Conservation (phyloP, 1,284 basidiomycete species). For the Boletus calvinii region DNA sequence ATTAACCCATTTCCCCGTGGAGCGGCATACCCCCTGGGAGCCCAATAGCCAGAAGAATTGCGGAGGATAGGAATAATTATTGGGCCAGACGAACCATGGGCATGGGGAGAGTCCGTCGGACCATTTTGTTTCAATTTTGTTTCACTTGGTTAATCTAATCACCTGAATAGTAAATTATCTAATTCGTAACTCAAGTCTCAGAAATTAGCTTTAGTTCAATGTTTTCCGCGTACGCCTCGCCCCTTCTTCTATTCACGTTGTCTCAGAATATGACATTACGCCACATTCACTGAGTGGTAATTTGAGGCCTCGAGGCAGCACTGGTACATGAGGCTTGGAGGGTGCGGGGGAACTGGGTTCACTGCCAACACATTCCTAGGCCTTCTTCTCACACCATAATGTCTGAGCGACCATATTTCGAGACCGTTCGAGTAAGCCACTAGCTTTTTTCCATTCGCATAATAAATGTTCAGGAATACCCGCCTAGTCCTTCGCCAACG, state of each 20-base stretch:
- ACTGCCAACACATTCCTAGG: slow-evolving; percentile 3
- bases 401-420: slow-evolving; percentile 64
- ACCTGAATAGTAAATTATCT: slow-evolving; percentile 26
- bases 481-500: slow-evolving; percentile 81
- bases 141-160: slow-evolving; percentile 20
- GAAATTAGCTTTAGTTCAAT: slow-evolving; percentile 21
- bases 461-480: slow-evolving; percentile 1
- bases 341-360: slow-evolving; percentile 10
- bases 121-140: slow-evolving; percentile 7
- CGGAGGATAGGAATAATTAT: not conserved
- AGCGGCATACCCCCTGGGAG: not conserved
- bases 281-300: slow-evolving; percentile 23
- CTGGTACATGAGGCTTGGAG: slow-evolving; percentile 23
- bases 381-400: slow-evolving; percentile 15
- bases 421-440: slow-evolving; percentile 67
- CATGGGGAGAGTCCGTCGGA: not conserved
- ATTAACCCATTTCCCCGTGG: not conserved
- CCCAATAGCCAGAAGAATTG: slow-evolving; percentile 3
- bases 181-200: slow-evolving; percentile 21
- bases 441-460: not conserved
- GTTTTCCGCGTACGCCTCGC: slow-evolving; percentile 1
- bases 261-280: slow-evolving; percentile 22
- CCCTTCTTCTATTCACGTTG: slow-evolving; percentile 23
- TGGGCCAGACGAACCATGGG: slow-evolving; percentile 12
- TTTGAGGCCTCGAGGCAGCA: slow-evolving; percentile 31